A percentile compares a stretch with the other conserved stretches of the same genome.
Conservation (phyloP, 202 grass and related monocot genomes). For the Brachypodium distachyon region DNA sequence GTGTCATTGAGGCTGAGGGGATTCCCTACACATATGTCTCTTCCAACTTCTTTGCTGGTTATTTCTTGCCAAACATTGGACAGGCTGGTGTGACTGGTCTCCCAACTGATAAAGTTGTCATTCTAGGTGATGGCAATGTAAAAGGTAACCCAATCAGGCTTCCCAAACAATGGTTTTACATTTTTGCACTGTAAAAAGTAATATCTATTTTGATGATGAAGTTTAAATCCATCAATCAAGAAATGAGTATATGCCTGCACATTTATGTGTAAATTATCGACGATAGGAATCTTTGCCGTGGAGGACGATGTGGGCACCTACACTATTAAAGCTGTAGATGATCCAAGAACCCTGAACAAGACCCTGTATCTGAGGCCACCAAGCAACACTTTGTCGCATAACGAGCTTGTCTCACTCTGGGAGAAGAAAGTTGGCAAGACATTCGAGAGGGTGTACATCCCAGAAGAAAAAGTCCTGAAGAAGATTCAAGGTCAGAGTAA, state of each 20-base stretch:
- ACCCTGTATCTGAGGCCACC: constrained; percentile 47
- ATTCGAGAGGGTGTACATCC: constrained; percentile 43
- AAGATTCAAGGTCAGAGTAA: constrained; percentile 32
- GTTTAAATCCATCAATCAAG: neutral
- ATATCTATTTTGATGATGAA: neutral
- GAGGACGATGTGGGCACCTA: constrained; percentile 52
- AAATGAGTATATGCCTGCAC: neutral
- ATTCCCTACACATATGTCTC: constrained; percentile 58
- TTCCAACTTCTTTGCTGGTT: constrained; percentile 59
- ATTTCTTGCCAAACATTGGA: constrained; percentile 35
- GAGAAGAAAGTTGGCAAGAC: constrained; percentile 46
- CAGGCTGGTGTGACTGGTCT: constrained; percentile 21
- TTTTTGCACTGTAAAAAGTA: neutral
- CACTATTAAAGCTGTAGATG: constrained; percentile 50
- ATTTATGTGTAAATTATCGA: neutral
- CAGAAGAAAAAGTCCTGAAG: constrained; percentile 43
- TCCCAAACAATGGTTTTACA: neutral
- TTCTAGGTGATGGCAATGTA: constrained; percentile 66
- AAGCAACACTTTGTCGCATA: constrained; percentile 43
- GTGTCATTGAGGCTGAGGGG: constrained; percentile 38
- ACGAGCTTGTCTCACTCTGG: constrained; percentile 53
- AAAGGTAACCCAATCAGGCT: constrained; percentile 44
- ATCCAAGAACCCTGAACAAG: constrained; percentile 49
- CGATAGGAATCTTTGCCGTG: constrained; percentile 31
- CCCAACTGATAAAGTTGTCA: constrained; percentile 52